Conservation (phyloP, 139 green algal genomes). For the Axilococcus clingmanii region DNA sequence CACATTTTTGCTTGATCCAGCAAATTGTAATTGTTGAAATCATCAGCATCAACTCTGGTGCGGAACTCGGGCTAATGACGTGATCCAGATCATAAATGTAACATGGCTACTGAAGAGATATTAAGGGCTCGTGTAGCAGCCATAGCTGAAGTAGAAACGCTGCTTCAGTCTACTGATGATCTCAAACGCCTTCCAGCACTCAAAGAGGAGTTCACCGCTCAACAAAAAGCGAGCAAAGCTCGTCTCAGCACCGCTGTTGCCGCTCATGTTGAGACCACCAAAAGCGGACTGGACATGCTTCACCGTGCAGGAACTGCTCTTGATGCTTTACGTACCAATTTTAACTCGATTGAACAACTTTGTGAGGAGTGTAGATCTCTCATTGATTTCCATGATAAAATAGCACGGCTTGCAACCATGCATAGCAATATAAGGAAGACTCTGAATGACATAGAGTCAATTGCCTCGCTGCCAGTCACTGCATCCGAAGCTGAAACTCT, state of each 20-base stretch:
- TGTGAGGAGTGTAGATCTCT: slow-evolving; percentile 60
- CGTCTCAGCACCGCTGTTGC: slow-evolving; percentile 41
- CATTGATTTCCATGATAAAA: slow-evolving; percentile 69
- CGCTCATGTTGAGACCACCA: slow-evolving; percentile 47
- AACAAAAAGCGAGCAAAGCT: slow-evolving; percentile 34
- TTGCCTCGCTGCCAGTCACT: slow-evolving; percentile 9
- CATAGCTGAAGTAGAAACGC: slow-evolving; percentile 27
- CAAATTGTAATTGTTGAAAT: too few species aligned
- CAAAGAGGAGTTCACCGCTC: slow-evolving; percentile 30
- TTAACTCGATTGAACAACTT: slow-evolving; percentile 36
- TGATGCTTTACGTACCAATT: slow-evolving; percentile 5
- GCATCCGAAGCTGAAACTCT: slow-evolving; percentile 41
- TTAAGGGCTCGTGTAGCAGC: slow-evolving; percentile 20
- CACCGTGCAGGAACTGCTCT: slow-evolving; percentile 18
- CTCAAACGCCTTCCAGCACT: slow-evolving; percentile 36
- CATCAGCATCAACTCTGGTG: too few species aligned
- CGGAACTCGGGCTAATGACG: too few species aligned
- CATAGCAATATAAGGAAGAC: slow-evolving; percentile 63
- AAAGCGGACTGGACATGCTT: slow-evolving; percentile 55
- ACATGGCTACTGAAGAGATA: too few species aligned
- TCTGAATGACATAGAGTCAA: slow-evolving; percentile 17
- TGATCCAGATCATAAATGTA: too few species aligned
- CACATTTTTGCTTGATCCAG: too few species aligned
- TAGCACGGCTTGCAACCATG: slow-evolving; percentile 50
- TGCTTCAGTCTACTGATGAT: slow-evolving; percentile 49